Base-by-base conservation (phyloP, 2,329 filamentous ascomycete species). In the Cytospora piceae region DNA sequence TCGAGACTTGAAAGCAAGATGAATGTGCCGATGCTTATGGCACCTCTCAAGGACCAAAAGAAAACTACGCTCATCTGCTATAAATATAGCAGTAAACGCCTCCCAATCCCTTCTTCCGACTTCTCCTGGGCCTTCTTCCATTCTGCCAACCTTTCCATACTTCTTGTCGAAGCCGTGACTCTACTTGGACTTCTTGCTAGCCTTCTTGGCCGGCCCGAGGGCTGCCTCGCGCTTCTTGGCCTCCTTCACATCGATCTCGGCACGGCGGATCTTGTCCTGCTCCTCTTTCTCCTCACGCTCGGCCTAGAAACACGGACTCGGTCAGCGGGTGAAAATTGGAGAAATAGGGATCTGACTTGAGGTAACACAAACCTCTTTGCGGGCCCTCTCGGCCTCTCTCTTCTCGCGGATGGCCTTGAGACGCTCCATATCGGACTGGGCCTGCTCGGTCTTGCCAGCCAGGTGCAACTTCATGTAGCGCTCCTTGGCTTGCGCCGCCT, bases 371-470 rank as follows among this genome's bases (percentile, higher is more conserved):
- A 87, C 94, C 81, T 92, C 87, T 83, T 94, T 94, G 72, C 93
- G 83, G 34, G 89, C 91, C 61, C 92, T 87, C 74, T 96, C 94
- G 24, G 90, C 89, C 73, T 92, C 94, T 69, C 95, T 87, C 81
- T 93, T 90, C 83, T 97, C 92, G 57, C 89, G 87, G 71, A 99
- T 93, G 67, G 94, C 76, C 77, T 83, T 88, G 73, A 99, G 80
- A 64, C 95, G 87, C 66, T 93, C 94, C 71, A 98, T 75, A 78
- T 99, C 95, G 6, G 92, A 90, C 76, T 92, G 90, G 57, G 94
- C 94, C 83, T 97, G 92, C 68, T 99, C 95, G 54, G 95, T 98
- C 87, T 98, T 98, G 73, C 94, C 94, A 74, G 93, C 91, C 65
- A 93, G 92, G 74, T 97, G 94, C 72, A 97, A 78, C 80, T 96